These are phyloP conservation scores for Peronospora belbahrii DNA, from an alignment of 352 stramenopile genomes.

Conservation along the genomic window DNA sequence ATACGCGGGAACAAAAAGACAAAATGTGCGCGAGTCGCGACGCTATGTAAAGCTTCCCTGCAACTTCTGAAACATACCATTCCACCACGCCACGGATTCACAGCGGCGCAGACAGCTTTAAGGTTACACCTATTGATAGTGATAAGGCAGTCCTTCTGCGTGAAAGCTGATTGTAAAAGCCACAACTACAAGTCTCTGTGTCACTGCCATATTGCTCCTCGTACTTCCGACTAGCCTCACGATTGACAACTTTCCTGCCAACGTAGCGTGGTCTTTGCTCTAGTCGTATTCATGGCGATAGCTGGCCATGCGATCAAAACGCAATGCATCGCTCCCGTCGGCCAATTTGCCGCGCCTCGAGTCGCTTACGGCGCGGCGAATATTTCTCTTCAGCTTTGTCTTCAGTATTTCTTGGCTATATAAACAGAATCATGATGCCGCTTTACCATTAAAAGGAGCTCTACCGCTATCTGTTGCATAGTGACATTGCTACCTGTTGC, in stretches of 20 bases:
- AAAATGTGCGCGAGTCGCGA: slow-evolving; percentile 38
- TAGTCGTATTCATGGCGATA: slow-evolving; percentile 51
- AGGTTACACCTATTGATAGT: slow-evolving; percentile 71
- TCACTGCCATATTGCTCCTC: slow-evolving; percentile 14
- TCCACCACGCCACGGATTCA: too few species aligned
- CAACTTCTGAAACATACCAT: slow-evolving; percentile 35
- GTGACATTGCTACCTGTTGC: slow-evolving; percentile 20
- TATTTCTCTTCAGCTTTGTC: slow-evolving; percentile 30
- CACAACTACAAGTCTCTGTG: slow-evolving; percentile 11
- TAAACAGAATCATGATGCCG: slow-evolving; percentile 54
- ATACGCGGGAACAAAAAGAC: slow-evolving; percentile 29
- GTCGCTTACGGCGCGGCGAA: slow-evolving; percentile 59
- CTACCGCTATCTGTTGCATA: too few species aligned
- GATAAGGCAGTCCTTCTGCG: slow-evolving; percentile 55
- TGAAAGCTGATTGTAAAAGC: slow-evolving; percentile 30
- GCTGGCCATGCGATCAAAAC: slow-evolving; percentile 46
- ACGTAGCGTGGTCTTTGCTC: slow-evolving; percentile 38
- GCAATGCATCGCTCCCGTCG: slow-evolving; percentile 58
- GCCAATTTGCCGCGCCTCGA: slow-evolving; percentile 79
- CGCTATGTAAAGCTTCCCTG: slow-evolving; percentile 44
- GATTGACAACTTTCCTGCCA: slow-evolving; percentile 74
- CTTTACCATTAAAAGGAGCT: slow-evolving; percentile 24
- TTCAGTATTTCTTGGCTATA: slow-evolving; percentile 32
- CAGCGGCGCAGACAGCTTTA: slow-evolving; percentile 38
- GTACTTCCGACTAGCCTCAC: slow-evolving; percentile 41